Evolutionary conservation across 176 grass and related monocot species (phyloP), one percentile per base, ranked within the genome.

Genomic region (Avena insularis): DNA sequence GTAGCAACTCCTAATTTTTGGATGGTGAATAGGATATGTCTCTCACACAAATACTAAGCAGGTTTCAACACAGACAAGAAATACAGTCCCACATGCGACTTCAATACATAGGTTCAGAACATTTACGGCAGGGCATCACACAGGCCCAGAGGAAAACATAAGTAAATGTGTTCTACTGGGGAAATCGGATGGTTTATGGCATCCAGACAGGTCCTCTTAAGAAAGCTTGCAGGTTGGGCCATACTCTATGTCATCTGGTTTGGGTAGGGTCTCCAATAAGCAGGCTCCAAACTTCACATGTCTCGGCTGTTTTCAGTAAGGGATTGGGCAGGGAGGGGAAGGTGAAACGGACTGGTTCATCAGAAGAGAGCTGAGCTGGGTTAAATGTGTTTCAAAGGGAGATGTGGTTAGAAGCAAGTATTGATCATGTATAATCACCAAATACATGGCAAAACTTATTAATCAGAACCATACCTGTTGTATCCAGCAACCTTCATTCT

Each of bases 161-260:
- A 82, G 80, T 77, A 89, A 86, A 84, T 80, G 87, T 75, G 79
- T 72, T 82, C 55, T 85, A 40, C 35, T 19, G 78, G 63, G 84
- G 83, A 93, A 85, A 93, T 82, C 38, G 71, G 77, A 85, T 85
- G 77, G 85, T 82, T n/a, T 88, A 88, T 85, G 69, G 85, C 82
- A 85, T 85, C 80, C 85, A 40, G 71, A 54, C 61, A 80, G 84
- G 87, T 80, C 84, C 84, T 89, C 84, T 79, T 90, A 92, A 87
- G 76, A 89, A 93, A 90, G 70, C 91, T 83, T 93, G 88, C 85
- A 85, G 65, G 88, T 81, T 93, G 71, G 91, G 82, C 78, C 82
- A 92, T 71, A 86, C 78, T 90, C 89, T 91, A 86, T 76, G 83
- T 93, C 92, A 91, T 91, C 92, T 89, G 92, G 89, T 91, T 93